Percentiles rank a stretch among this genome's conserved stretches.
These are phyloP conservation scores for Sanghuangporus sanghuang DNA, from an alignment of 1,284 basidiomycete species.

Conservation along the genomic window DNA sequence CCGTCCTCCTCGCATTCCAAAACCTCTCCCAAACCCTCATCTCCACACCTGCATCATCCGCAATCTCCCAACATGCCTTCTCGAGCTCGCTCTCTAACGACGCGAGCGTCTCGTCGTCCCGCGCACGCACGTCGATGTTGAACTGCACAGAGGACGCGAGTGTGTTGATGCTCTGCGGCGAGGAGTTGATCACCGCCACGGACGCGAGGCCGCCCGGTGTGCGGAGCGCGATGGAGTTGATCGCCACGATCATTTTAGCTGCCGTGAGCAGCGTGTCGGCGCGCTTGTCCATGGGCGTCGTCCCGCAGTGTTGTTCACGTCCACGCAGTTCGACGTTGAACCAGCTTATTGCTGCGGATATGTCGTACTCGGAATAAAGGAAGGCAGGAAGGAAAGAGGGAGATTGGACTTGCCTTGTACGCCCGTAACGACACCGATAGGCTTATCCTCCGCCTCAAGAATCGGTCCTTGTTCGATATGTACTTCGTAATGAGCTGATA, in stretches of 20 bases:
- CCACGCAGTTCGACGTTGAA: conserved; percentile 23
- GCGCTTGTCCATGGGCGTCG: conserved; percentile 23
- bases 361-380: background rate
- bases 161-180: conserved; percentile 21
- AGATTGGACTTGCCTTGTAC: conserved; percentile 17
- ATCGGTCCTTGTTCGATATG: conserved; percentile 27
- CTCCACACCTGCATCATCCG: conserved; percentile 2
- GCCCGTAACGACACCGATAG: conserved; percentile 22
- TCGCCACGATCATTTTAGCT: conserved; percentile 22
- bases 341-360: conserved; percentile 21
- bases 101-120: conserved; percentile 13
- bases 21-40: conserved; percentile 19
- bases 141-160: conserved; percentile 21
- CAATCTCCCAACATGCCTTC: conserved; percentile 14
- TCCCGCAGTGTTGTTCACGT: conserved; percentile 24
- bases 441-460: conserved; percentile 19
- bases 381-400: background rate
- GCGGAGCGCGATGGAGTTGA: conserved; percentile 15
- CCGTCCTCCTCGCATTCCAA: conserved; percentile 18
- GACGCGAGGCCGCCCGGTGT: conserved; percentile 15
- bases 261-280: conserved; percentile 25
- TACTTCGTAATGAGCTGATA: conserved; percentile 25
- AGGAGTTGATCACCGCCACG: conserved; percentile 21
- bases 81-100: conserved; percentile 17
- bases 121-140: conserved; percentile 21